These are phyloP conservation scores for Tolypocladium album DNA, from an alignment of 2,329 filamentous ascomycete species.

Conservation along the genomic window DNA sequence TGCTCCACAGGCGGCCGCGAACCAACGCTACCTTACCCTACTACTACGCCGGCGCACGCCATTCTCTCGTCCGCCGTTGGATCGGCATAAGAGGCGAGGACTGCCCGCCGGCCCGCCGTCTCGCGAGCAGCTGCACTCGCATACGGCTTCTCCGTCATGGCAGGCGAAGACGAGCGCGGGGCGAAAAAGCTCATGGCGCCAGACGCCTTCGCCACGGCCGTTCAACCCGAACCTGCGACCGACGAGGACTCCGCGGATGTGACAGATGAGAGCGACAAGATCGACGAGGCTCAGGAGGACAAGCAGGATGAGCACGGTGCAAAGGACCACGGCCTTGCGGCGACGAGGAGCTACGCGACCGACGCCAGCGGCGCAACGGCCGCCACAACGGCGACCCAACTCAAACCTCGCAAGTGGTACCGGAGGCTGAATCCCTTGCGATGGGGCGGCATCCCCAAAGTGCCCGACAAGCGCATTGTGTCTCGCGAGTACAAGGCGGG, in stretches of 20 bases:
- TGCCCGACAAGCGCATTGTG: slow-evolving; percentile 39
- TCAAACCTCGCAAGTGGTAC: slow-evolving; percentile 38
- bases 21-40: background rate
- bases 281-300: background rate
- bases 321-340: slow-evolving; percentile 7
- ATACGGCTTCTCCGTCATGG: slow-evolving; percentile 9
- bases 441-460: slow-evolving; percentile 45
- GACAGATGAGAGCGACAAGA: slow-evolving; percentile 5
- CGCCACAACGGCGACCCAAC: slow-evolving; percentile 22
- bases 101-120: background rate
- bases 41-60: background rate
- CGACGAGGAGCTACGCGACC: slow-evolving; percentile 42
- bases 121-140: background rate
- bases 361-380: slow-evolving; percentile 37
- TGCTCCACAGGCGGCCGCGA: background rate
- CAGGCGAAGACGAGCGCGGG: slow-evolving; percentile 9
- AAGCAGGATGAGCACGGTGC: background rate
- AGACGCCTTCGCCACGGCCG: slow-evolving; percentile 16
- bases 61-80: background rate
- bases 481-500: slow-evolving; percentile 64
- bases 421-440: slow-evolving; percentile 49
- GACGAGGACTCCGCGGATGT: slow-evolving; percentile 5
- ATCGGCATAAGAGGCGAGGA: background rate
- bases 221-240: slow-evolving; percentile 10
- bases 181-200: slow-evolving; percentile 15